Evolutionary conservation across 768 basidiomycete genomes (phyloP).

Genomic region (Fomitopsis pulvina): DNA sequence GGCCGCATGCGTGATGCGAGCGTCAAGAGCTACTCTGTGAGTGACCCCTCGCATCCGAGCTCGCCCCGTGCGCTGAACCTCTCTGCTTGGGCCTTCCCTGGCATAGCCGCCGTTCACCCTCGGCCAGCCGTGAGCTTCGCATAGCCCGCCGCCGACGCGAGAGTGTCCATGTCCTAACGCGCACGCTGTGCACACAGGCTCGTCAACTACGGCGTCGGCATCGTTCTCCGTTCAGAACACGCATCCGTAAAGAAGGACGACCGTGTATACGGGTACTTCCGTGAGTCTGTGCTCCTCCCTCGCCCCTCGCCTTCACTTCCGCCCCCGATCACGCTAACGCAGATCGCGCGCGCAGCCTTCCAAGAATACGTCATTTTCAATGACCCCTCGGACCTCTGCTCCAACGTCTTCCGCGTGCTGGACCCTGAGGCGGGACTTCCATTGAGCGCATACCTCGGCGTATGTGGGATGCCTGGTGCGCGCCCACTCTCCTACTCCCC

Average conservation of each 20-base stretch:
- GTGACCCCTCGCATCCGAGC: slow-evolving; percentile 25
- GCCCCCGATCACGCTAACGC: neutral
- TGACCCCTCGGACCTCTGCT: slow-evolving; percentile 1
- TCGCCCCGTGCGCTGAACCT: slow-evolving; percentile 36
- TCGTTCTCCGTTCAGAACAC: slow-evolving; percentile 22
- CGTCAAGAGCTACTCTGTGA: slow-evolving; percentile 11
- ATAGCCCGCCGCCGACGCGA: neutral
- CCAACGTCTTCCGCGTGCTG: slow-evolving; percentile 17
- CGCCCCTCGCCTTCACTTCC: slow-evolving; percentile 8
- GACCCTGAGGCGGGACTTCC: slow-evolving; percentile 39
- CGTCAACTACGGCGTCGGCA: slow-evolving; percentile 19
- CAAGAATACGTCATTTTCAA: slow-evolving; percentile 33
- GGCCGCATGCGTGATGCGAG: slow-evolving; percentile 7
- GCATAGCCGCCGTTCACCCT: slow-evolving; percentile 15
- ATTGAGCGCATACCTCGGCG: slow-evolving; percentile 43
- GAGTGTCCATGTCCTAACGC: neutral
- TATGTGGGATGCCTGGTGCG: slow-evolving; percentile 37
- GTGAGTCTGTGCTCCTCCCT: neutral
- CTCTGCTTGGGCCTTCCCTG: too few relatives aligned
- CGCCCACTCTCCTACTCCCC: neutral
- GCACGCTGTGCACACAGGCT: slow-evolving; percentile 12
- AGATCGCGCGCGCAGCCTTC: slow-evolving; percentile 23
- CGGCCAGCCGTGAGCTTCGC: slow-evolving; percentile 22
- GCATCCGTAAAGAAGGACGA: slow-evolving; percentile 17
- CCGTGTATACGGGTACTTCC: slow-evolving; percentile 15